Evolutionary conservation across 148 eudicot species (phyloP).

Genomic region (Rhododendron vialii): DNA sequence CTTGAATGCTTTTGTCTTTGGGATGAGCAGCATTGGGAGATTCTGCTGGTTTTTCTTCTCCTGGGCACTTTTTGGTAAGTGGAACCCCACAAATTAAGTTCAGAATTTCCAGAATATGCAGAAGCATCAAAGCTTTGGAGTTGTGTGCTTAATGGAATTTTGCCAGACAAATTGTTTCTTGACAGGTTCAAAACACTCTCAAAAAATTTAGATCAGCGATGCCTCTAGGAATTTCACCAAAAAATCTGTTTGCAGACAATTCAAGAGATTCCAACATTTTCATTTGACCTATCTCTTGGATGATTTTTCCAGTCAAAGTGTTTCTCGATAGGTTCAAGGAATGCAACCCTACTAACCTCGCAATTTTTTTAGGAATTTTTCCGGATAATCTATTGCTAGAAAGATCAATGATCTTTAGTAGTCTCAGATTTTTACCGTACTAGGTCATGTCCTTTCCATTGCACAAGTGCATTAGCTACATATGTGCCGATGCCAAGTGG

Average conservation of each 20-base stretch:
- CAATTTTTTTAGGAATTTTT: background rate
- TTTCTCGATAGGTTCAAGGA: slow-evolving; percentile 4
- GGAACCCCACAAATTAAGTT: background rate
- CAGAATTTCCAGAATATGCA: background rate
- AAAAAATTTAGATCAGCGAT: too few relatives aligned
- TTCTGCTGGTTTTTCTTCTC: background rate
- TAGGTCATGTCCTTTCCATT: too few relatives aligned
- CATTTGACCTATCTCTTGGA: too few relatives aligned
- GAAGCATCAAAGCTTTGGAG: background rate
- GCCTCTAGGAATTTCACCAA: background rate
- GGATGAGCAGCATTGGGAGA: background rate
- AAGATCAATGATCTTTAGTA: background rate
- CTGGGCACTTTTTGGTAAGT: background rate
- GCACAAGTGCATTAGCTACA: background rate
- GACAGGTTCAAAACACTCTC: background rate
- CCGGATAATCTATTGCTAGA: background rate
- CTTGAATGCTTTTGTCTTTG: background rate
- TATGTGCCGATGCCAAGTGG: too few relatives aligned
- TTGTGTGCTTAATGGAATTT: background rate
- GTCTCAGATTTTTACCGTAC: too few relatives aligned
- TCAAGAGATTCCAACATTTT: too few relatives aligned
- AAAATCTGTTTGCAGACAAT: background rate
- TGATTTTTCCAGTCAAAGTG: background rate
- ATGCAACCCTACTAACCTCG: background rate
- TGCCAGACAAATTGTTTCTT: background rate